Evolutionary conservation across 2,329 filamentous ascomycete species (phyloP).

Genomic region (Lachnum nothofagi): DNA sequence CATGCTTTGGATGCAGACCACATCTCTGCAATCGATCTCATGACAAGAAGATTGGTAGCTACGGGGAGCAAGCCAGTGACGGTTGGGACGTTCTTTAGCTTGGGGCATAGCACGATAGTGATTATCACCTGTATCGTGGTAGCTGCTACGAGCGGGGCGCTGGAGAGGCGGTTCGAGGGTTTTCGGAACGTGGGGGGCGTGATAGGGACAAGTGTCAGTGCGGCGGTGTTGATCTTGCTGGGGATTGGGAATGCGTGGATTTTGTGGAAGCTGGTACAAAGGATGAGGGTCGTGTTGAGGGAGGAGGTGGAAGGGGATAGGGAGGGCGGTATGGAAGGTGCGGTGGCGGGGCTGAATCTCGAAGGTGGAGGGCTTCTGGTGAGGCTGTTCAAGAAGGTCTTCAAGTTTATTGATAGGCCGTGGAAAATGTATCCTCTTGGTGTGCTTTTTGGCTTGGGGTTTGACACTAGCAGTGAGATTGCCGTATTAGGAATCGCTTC

Average conservation of each 20-base stretch:
- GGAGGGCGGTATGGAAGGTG: slow-evolving; percentile 23
- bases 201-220: slow-evolving; percentile 81
- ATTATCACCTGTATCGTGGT: slow-evolving; percentile 86
- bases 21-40: slow-evolving; percentile 81
- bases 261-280: slow-evolving; percentile 66
- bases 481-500: slow-evolving; percentile 86
- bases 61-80: slow-evolving; percentile 81
- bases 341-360: slow-evolving; percentile 51
- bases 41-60: slow-evolving; percentile 84
- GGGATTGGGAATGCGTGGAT: slow-evolving; percentile 84
- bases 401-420: slow-evolving; percentile 66
- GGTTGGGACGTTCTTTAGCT: slow-evolving; percentile 89
- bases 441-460: slow-evolving; percentile 83
- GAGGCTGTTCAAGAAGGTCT: slow-evolving; percentile 65
- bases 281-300: slow-evolving; percentile 59
- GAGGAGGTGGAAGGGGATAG: slow-evolving; percentile 24
- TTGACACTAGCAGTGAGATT: slow-evolving; percentile 93
- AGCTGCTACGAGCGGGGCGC: slow-evolving; percentile 79
- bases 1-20: slow-evolving; percentile 99
- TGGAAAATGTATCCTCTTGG: slow-evolving; percentile 98
- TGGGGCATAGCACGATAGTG: slow-evolving; percentile 91
- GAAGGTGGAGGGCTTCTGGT: slow-evolving; percentile 75
- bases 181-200: slow-evolving; percentile 81
- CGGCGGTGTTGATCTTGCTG: slow-evolving; percentile 74
- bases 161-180: slow-evolving; percentile 72